Percentiles rank a stretch among this genome's conserved stretches.
Conservation (phyloP, 768 basidiomycete genomes). For the Tulasnella sp. region DNA sequence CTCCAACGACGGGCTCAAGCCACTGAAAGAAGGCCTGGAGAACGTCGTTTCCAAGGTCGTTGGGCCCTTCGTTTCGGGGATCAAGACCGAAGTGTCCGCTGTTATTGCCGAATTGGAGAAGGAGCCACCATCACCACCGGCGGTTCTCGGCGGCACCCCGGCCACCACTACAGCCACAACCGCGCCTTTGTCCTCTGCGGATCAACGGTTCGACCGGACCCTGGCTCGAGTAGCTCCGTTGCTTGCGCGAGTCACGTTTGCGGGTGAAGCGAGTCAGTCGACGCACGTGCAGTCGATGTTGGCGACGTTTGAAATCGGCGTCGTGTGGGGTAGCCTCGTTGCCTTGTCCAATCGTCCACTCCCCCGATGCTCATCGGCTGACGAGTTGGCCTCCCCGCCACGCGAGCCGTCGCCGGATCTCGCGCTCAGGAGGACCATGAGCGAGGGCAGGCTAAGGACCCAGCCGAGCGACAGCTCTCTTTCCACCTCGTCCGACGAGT, state of each 20-base stretch:
- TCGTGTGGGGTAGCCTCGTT: conserved; percentile 70
- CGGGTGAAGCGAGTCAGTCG: conserved; percentile 47
- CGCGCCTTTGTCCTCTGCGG: neutral
- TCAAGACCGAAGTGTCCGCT: conserved; percentile 59
- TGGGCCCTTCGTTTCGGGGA: conserved; percentile 56
- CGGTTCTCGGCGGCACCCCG: neutral
- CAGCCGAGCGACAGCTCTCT: conserved; percentile 2
- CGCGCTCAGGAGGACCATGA: conserved; percentile 2
- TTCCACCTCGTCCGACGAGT: neutral
- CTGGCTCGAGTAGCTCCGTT: conserved; percentile 58
- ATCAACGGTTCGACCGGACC: conserved; percentile 53
- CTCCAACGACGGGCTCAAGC: conserved; percentile 61
- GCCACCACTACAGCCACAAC: too few relatives aligned
- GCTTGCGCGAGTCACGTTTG: conserved; percentile 51
- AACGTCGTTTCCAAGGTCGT: conserved; percentile 64
- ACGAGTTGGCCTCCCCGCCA: neutral
- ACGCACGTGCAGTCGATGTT: conserved; percentile 53
- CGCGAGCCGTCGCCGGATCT: neutral
- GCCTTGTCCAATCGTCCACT: conserved; percentile 57
- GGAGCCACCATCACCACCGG: neutral
- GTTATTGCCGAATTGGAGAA: conserved; percentile 60
- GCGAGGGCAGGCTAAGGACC: conserved; percentile 8
- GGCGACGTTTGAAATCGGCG: conserved; percentile 65
- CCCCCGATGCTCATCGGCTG: neutral
- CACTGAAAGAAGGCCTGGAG: conserved; percentile 62